Conservation (phyloP, 257 asterid species). For the Solanum appendiculatum region DNA sequence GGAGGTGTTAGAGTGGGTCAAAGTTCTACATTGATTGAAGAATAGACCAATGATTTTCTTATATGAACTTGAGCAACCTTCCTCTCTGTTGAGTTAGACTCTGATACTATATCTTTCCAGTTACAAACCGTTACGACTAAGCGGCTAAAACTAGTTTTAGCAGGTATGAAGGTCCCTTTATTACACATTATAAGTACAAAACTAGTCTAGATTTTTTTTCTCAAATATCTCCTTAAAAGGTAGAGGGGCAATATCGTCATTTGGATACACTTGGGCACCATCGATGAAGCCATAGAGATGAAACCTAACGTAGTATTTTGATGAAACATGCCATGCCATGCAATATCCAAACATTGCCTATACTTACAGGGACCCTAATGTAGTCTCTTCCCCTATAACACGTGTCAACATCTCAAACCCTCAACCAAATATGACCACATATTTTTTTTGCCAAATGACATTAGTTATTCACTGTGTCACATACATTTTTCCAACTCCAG, state of each 20-base stretch:
- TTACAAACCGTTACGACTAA: too few relatives aligned
- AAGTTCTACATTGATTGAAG: background rate
- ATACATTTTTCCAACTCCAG: slow-evolving; percentile 15
- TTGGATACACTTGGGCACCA: background rate
- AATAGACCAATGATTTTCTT: too few relatives aligned
- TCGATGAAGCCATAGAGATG: background rate
- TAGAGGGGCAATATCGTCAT: background rate
- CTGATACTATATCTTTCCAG: background rate
- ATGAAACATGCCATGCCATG: background rate
- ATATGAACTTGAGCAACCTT: background rate
- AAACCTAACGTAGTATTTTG: background rate
- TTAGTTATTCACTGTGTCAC: background rate
- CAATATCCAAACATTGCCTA: background rate
- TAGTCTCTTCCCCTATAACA: background rate
- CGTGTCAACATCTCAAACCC: background rate
- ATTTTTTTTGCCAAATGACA: background rate
- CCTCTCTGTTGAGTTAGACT: background rate
- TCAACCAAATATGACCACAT: background rate
- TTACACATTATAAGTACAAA: too few relatives aligned
- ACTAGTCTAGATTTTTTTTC: background rate
- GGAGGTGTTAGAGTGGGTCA: background rate
- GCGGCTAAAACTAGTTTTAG: background rate
- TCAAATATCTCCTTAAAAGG: background rate
- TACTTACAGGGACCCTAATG: background rate
- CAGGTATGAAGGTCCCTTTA: background rate